A percentile compares a stretch with the other conserved stretches of the same genome.
These are phyloP conservation scores for Cladosporium sp. DNA, from an alignment of 2,329 filamentous ascomycete species.

Conservation along the genomic window DNA sequence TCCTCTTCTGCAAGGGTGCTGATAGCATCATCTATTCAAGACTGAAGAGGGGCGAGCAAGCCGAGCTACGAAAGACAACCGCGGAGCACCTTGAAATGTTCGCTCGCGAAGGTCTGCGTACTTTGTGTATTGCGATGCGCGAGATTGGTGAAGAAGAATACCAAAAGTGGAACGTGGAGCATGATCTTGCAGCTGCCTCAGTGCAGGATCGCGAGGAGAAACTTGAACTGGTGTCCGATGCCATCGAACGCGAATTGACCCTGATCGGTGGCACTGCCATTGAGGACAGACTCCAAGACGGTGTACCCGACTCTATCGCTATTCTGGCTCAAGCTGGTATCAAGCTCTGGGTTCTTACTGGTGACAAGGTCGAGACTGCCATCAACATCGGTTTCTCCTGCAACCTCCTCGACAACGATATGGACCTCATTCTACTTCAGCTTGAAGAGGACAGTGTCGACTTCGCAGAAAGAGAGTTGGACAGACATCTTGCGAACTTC, in stretches of 20 bases:
- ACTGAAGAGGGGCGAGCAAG: slow-evolving; percentile 77
- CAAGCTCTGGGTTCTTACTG: slow-evolving; percentile 96
- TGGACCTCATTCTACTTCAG: slow-evolving; percentile 92
- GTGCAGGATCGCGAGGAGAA: slow-evolving; percentile 87
- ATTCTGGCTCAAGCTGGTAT: slow-evolving; percentile 89
- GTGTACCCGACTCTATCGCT: slow-evolving; percentile 91
- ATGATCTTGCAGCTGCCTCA: slow-evolving; percentile 80
- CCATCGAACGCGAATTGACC: slow-evolving; percentile 83
- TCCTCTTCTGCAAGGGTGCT: slow-evolving; percentile 94
- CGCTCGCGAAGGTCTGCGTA: slow-evolving; percentile 88
- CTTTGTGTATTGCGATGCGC: slow-evolving; percentile 84
- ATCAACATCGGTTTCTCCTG: slow-evolving; percentile 99
- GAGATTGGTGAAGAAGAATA: slow-evolving; percentile 81
- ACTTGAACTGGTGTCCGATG: slow-evolving; percentile 80
- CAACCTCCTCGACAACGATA: slow-evolving; percentile 93
- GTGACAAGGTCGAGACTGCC: slow-evolving; percentile 97
- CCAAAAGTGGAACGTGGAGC: slow-evolving; percentile 73
- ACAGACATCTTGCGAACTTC: slow-evolving; percentile 68
- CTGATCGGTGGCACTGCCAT: slow-evolving; percentile 93
- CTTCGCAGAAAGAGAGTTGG: slow-evolving; percentile 64
- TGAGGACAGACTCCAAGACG: slow-evolving; percentile 93
- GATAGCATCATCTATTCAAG: slow-evolving; percentile 97
- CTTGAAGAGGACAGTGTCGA: slow-evolving; percentile 67
- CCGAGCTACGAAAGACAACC: slow-evolving; percentile 73
- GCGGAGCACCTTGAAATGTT: slow-evolving; percentile 97